phyloP scores from a whole-genome alignment of 31 red algal species.

The Bonnemaisonia californica region DNA sequence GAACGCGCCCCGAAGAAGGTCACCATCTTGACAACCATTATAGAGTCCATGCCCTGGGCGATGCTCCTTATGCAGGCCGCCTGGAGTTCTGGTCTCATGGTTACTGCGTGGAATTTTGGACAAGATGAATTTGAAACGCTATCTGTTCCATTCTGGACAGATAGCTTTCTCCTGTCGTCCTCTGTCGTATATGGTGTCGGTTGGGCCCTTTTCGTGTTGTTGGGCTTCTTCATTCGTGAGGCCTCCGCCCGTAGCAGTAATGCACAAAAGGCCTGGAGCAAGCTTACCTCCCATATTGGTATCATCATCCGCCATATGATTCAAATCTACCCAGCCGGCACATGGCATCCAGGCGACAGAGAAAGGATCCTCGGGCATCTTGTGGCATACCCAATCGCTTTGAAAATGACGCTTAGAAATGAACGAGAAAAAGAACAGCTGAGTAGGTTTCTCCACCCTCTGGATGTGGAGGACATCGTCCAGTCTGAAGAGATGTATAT shows the following conservation, averaged over 20 bases:
- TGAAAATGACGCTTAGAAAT: conserved; percentile 42
- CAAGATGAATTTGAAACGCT: not conserved
- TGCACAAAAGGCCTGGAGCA: not conserved
- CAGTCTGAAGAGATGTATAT: conserved; percentile 14
- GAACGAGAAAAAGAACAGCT: conserved; percentile 38
- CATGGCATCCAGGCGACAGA: conserved; percentile 47
- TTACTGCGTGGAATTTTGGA: not conserved
- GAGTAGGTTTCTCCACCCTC: not conserved
- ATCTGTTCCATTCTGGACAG: not conserved
- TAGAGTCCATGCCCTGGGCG: not conserved
- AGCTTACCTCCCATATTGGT: not conserved
- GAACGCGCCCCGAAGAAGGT: not conserved
- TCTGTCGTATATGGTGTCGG: conserved; percentile 10
- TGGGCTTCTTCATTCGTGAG: conserved; percentile 29
- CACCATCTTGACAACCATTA: not conserved
- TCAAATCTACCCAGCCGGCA: conserved; percentile 21
- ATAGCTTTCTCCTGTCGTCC: not conserved
- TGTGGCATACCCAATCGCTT: conserved; percentile 44
- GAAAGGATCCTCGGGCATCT: conserved; percentile 36
- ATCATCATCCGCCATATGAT: conserved; percentile 7
- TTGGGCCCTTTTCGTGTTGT: conserved; percentile 20
- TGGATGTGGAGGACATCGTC: conserved; percentile 43
- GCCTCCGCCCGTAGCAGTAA: not conserved
- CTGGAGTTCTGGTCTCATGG: not conserved
- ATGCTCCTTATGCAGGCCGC: not conserved